Evolutionary conservation across 352 stramenopile genomes (phyloP).

Genomic region (Phytophthora nicotianae): DNA sequence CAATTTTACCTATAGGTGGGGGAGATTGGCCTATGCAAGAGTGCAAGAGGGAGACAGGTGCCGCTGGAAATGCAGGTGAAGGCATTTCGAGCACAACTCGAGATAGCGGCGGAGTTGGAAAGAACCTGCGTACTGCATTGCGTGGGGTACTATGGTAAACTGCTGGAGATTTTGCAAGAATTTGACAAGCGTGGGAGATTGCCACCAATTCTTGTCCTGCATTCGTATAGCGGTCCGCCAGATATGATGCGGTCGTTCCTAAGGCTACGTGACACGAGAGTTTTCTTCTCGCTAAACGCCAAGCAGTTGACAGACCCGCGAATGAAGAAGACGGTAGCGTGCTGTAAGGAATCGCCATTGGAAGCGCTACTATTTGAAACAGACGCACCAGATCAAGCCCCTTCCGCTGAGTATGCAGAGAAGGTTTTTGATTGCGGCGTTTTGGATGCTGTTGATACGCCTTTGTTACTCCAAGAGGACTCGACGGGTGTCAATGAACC

Average conservation of each 20-base stretch:
- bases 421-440: slow-evolving; percentile 12
- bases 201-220: slow-evolving; percentile 61
- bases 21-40: slow-evolving; percentile 86
- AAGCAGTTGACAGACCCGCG: slow-evolving; percentile 55
- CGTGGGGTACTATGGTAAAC: slow-evolving; percentile 69
- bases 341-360: slow-evolving; percentile 51
- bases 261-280: slow-evolving; percentile 35
- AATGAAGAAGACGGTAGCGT: slow-evolving; percentile 44
- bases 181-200: slow-evolving; percentile 26
- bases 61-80: slow-evolving; percentile 48
- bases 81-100: slow-evolving; percentile 58
- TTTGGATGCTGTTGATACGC: neutral
- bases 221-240: slow-evolving; percentile 67
- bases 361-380: slow-evolving; percentile 70
- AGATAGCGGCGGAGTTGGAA: slow-evolving; percentile 52
- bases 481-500: slow-evolving; percentile 54
- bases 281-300: slow-evolving; percentile 83
- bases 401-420: slow-evolving; percentile 23
- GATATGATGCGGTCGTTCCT: slow-evolving; percentile 66
- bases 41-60: slow-evolving; percentile 50
- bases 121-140: slow-evolving; percentile 76
- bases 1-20: slow-evolving; percentile 46
- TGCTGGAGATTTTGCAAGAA: slow-evolving; percentile 59
- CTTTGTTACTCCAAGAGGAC: slow-evolving; percentile 24
- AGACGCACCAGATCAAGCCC: slow-evolving; percentile 72